Base-by-base conservation (phyloP, 441 rosid genomes). In the Lepidium campestre region DNA sequence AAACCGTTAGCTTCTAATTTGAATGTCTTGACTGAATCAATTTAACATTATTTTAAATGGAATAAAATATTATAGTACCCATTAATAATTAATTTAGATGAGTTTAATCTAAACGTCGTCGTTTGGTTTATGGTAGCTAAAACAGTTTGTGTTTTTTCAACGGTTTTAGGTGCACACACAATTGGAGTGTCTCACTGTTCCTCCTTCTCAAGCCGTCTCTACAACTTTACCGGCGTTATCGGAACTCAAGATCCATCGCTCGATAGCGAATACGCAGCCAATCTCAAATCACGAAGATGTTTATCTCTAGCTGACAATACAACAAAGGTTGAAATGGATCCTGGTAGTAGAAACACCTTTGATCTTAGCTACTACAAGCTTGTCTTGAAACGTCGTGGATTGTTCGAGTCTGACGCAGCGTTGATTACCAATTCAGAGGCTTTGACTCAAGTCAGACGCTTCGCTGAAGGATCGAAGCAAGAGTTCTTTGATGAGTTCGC, bases 321-420 rank as follows among this genome's bases (percentile, higher is more conserved):
- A 7, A 87, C 97, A 0, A 70, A 60, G 19, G 81, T 85, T 1
- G 91, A 88, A 63, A 88, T 92, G 89, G 87, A 92, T 50, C 98
- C 96, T 0, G 96, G 96, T 7, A 92, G 95, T 55, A 64, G 77
- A 15, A 85, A 68, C 54, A 82, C 93, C n/a, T 92, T 92, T 18
- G 98, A 92, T 70, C 86, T 85, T 10, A 74, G 86, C 75, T 88
- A 85, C 80, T 92, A 39, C 76, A 15, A 14, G 0, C 81, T 67
- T 0, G 65, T 92, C 40, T 65, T 82, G 14, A 86, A 86, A 71
- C 78, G 93, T 35, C 78, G 90, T 29, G 98, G 96, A 1, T 82
- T 88, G 1, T 88, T 88, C 48, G 77, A 80, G 35, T 90, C 98
- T 0, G 92, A 92, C 31, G 64, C 88, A 1, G 92, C 95, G 11